These are phyloP conservation scores for Pseudogymnoascus sp. DNA, from an alignment of 2,329 filamentous ascomycete species.

Conservation along the genomic window DNA sequence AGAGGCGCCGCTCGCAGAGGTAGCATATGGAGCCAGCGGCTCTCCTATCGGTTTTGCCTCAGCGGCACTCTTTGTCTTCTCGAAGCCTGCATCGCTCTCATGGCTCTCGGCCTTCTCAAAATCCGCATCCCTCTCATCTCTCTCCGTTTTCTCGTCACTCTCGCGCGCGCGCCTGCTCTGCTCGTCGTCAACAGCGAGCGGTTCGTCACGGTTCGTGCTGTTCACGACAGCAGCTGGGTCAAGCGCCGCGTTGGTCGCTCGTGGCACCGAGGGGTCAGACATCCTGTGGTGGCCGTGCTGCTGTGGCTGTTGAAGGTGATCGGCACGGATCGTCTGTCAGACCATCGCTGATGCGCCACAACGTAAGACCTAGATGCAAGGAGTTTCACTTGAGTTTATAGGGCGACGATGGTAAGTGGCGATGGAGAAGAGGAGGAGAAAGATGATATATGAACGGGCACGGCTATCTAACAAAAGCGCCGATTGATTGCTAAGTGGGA, in stretches of 20 bases:
- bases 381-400: neutral
- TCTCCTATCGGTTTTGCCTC: neutral
- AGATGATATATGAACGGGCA: neutral
- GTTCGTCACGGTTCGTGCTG: conserved; percentile 15
- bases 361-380: neutral
- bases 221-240: conserved; percentile 13
- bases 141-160: conserved; percentile 21
- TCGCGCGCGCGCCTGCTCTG: conserved; percentile 16
- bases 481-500: conserved; percentile 2
- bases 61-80: conserved; percentile 1
- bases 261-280: neutral
- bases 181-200: conserved; percentile 15
- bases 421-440: neutral
- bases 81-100: conserved; percentile 13
- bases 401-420: neutral
- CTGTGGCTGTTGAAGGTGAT: neutral
- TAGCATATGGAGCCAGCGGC: neutral
- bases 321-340: neutral
- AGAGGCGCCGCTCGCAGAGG: neutral
- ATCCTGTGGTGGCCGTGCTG: conserved; percentile 3
- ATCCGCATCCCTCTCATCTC: conserved; percentile 19
- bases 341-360: neutral
- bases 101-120: conserved; percentile 16
- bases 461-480: neutral
- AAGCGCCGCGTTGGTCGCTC: neutral